A percentile compares a stretch with the other conserved stretches of the same genome.
These are phyloP conservation scores for Eucalyptus erythrocorys DNA, from an alignment of 345 rosid genomes.

Conservation along the genomic window DNA sequence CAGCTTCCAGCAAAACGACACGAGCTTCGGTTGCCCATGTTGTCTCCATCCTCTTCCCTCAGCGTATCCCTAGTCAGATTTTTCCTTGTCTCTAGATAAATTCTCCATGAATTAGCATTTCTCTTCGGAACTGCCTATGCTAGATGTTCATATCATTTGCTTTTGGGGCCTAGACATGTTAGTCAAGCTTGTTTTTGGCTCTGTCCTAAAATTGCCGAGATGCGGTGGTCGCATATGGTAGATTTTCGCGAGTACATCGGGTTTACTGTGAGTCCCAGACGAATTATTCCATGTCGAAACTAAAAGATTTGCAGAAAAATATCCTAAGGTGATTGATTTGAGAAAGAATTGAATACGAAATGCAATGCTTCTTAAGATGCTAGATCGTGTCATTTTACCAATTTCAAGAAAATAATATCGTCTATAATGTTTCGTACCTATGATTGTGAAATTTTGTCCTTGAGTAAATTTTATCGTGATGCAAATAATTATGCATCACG, in stretches of 20 bases:
- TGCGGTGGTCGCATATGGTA: not conserved
- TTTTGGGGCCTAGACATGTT: not conserved
- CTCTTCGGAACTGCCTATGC: not conserved
- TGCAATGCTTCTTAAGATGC: not conserved
- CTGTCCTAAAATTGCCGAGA: not conserved
- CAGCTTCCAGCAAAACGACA: not conserved
- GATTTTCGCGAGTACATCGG: not conserved
- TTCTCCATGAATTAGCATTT: not conserved
- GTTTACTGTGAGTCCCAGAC: accelerated
- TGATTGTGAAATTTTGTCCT: not conserved
- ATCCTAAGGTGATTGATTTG: not conserved
- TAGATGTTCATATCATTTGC: not conserved
- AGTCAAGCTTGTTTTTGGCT: not conserved
- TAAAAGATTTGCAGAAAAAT: not conserved
- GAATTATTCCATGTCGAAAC: not conserved
- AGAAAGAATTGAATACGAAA: not conserved
- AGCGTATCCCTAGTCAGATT: not conserved
- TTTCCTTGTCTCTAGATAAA: not conserved
- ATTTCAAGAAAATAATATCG: not conserved
- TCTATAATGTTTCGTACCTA: not conserved
- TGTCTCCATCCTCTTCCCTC: not conserved
- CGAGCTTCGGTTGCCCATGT: not conserved
- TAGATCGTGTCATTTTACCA: not conserved
- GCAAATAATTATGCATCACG: not conserved
- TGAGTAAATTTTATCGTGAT: accelerated